Evolutionary conservation across 345 rosid genomes (phyloP).

Genomic region (Populus ilicifolia): DNA sequence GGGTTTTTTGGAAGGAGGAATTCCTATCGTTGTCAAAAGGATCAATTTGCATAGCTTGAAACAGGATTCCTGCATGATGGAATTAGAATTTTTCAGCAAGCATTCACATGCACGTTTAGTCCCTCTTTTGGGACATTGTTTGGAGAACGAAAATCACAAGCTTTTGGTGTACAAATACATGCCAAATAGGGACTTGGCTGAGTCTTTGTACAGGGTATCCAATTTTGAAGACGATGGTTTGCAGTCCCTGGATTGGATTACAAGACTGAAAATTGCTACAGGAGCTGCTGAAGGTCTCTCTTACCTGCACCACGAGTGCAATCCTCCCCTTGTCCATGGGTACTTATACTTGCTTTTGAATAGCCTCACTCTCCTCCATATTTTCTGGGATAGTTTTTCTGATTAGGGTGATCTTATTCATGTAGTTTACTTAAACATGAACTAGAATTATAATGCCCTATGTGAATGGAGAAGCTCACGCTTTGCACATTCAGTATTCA

Average conservation of each 20-base stretch:
- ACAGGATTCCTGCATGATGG: slow-evolving; percentile 13
- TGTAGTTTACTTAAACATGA: neutral
- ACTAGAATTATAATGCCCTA: neutral
- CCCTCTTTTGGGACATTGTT: slow-evolving; percentile 29
- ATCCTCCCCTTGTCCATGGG: slow-evolving; percentile 36
- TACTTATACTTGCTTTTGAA: slow-evolving; percentile 12
- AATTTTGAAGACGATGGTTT: slow-evolving; percentile 15
- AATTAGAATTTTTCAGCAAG: slow-evolving; percentile 25
- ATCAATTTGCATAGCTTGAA: slow-evolving; percentile 7
- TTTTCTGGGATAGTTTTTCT: neutral
- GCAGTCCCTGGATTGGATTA: slow-evolving; percentile 30
- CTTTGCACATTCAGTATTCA: neutral
- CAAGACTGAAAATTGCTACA: slow-evolving; percentile 29
- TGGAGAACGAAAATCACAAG: slow-evolving; percentile 24
- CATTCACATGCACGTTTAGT: slow-evolving; percentile 24
- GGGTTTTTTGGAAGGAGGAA: slow-evolving; percentile 21
- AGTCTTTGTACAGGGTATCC: slow-evolving; percentile 14
- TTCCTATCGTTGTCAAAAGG: slow-evolving; percentile 18
- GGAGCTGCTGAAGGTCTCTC: slow-evolving; percentile 36
- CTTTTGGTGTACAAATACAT: slow-evolving; percentile 26
- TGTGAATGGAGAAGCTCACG: neutral
- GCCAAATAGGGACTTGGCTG: slow-evolving; percentile 30
- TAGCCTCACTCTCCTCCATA: slow-evolving; percentile 3
- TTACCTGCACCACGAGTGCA: slow-evolving; percentile 32
- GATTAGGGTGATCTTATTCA: neutral